Evolutionary conservation across 768 basidiomycete genomes (phyloP).

Genomic region (Boletus rubescentipes): DNA sequence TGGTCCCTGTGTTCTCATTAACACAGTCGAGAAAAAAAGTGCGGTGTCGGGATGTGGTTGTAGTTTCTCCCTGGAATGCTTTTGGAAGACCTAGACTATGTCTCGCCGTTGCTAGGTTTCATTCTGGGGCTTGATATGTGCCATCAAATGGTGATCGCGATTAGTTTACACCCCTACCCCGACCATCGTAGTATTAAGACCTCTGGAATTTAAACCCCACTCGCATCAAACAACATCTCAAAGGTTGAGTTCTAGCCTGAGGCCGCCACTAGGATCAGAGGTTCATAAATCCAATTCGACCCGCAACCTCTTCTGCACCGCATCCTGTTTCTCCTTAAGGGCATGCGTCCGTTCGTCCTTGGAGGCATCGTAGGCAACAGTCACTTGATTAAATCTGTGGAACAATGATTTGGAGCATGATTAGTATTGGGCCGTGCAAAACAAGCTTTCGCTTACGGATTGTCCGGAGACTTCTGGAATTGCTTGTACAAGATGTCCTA

Average conservation of each 20-base stretch:
- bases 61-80: slow-evolving; percentile 16
- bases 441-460: slow-evolving; percentile 61
- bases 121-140: slow-evolving; percentile 1
- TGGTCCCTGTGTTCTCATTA: slow-evolving; percentile 12
- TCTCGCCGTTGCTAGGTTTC: slow-evolving; percentile 6
- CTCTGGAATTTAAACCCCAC: background rate
- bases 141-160: slow-evolving; percentile 7
- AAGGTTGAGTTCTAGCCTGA: background rate
- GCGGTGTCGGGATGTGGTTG: slow-evolving; percentile 11
- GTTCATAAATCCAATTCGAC: slow-evolving; percentile 23
- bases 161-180: background rate
- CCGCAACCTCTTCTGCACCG: slow-evolving; percentile 66
- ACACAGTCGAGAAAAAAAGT: background rate
- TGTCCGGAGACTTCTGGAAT: slow-evolving; percentile 96
- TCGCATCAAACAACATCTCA: background rate
- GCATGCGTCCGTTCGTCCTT: slow-evolving; percentile 85
- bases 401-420: background rate
- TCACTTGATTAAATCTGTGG: slow-evolving; percentile 78
- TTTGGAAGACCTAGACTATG: background rate
- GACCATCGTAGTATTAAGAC: slow-evolving; percentile 7
- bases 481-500: slow-evolving; percentile 88
- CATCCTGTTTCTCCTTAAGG: slow-evolving; percentile 64
- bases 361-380: slow-evolving; percentile 77
- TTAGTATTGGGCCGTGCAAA: slow-evolving; percentile 9
- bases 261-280: too few relatives aligned